Evolutionary conservation across 2,329 filamentous ascomycete species (phyloP), one percentile per base, ranked within the genome.

Genomic region (Apiospora hydei): DNA sequence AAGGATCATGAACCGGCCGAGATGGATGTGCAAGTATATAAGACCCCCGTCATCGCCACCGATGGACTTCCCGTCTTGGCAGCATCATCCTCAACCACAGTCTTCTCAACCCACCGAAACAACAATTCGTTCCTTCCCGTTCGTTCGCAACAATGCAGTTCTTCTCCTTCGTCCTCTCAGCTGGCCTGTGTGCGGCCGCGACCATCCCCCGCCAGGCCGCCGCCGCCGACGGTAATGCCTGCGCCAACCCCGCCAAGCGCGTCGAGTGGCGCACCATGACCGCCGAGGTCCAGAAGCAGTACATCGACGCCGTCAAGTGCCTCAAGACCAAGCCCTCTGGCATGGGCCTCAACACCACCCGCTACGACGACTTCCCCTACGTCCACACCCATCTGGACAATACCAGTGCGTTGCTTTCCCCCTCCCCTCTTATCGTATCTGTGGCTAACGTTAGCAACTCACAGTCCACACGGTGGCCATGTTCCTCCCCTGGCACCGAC

Each of bases 311-410:
- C 26, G 46, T 69, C 43, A 13, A 34, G n/a, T 69, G 67, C 24
- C n/a, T 69, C 24, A 47, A 44, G 24, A 47, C n/a, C 43, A 69
- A 69, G 67, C 67, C 67, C 13, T 69, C 67, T 0, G 67, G 30
- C 24, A 18, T 69, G 67, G 67, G 67, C 24, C 30, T 34, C 24
- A 34, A 38, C 24, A 47, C 67, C 13, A 30, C 43, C 14, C 67
- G 67, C 24, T 69, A 69, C 46, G 67, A 69, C 67, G 67, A 69
- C 16, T 69, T 69, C 67, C 30, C 67, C 43, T 41, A 49, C 14
- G 67, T 69, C 43, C 67, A 69, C 46, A 49, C 67, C 30, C 49
- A 47, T 11, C 67, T 69, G 43, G 43, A 69, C 43, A 41, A 1
- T 14, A 49, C 30, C 30, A 69, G 66, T 44, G 21, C 38, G 66